Base-by-base conservation (phyloP, 441 rosid species). In the Biscutella auriculata region DNA sequence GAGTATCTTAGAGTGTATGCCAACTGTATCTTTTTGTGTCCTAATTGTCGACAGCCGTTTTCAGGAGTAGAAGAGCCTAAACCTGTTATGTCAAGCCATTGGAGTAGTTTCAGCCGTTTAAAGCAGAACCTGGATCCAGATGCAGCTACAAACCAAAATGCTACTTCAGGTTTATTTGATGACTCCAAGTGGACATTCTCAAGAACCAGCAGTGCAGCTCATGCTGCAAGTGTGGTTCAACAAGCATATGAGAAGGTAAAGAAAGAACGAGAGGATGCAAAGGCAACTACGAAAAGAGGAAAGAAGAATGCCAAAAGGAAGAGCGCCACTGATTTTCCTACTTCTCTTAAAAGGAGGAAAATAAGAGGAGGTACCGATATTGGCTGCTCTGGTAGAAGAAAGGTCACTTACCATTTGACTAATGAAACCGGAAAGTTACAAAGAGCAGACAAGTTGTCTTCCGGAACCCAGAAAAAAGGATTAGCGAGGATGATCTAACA, bases 211-310 rank as follows among this genome's bases (percentile, higher is more conserved):
- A 77, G 79, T 57, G 67, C 79, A 11, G 83, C 84, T 56, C 81
- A 77, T 53, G 85, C 89, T 44, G 87, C 83, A 15, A 74, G 44
- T 45, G 69, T 80, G 65, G 88, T 85, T 63, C 94, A 80, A 58
- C 79, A 77, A 56, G 81, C 82, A 26, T 77, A 80, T 15, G 87
- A 85, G 75, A 77, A 74, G 44, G 87, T 77, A 34, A 82, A 66
- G 72, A 78, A 80, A 73, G 79, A 78, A 47, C 79, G 93, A 1
- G 77, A 79, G 70, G 82, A 84, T 48, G 85, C 82, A 5, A 78
- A 76, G 65, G 74, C 77, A 39, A 76, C 76, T 1, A 56, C 49
- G 6, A 81, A 56, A 63, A 78, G 67, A 57, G 85, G 72, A 47
- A 76, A 71, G 57, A 87, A 81, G 76, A 58, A 71, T 10, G 53